A percentile compares a stretch with the other conserved stretches of the same genome.
These are phyloP conservation scores for Talaromyces trachyspermus DNA, from an alignment of 495 filamentous ascomycete species.

Conservation along the genomic window DNA sequence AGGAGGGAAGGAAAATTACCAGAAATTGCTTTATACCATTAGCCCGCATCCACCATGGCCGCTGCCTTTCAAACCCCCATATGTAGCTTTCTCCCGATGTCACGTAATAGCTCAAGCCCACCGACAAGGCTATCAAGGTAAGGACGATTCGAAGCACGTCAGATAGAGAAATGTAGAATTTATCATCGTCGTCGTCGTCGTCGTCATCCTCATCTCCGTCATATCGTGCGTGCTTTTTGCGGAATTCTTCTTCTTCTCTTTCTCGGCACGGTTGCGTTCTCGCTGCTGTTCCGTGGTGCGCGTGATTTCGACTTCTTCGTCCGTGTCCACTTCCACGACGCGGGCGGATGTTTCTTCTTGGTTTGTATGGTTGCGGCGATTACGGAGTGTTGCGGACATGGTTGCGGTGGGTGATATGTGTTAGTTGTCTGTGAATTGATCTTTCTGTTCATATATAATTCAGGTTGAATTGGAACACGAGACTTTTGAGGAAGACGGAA, in stretches of 20 bases:
- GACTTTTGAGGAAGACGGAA: too few relatives aligned
- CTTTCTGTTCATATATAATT: neutral
- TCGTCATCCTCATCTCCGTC: neutral
- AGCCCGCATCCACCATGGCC: conserved; percentile 59
- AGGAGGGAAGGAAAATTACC: conserved; percentile 32
- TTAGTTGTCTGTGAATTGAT: too few relatives aligned
- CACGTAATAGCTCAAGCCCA: conserved; percentile 70
- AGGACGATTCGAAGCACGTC: conserved; percentile 71
- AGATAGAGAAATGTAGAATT: conserved; percentile 44
- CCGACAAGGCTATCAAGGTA: conserved; percentile 61
- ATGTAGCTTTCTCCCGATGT: conserved; percentile 59
- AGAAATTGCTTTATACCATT: conserved; percentile 56
- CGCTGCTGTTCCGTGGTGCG: conserved; percentile 6
- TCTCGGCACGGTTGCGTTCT: neutral
- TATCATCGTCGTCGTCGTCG: conserved; percentile 9
- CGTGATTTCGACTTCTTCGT: conserved; percentile 13
- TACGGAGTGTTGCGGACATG: conserved; percentile 5
- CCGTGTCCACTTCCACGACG: conserved; percentile 10
- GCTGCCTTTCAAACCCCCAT: conserved; percentile 47
- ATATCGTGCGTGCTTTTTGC: too few relatives aligned
- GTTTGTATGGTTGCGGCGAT: neutral
- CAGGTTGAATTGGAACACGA: neutral
- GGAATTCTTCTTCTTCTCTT: neutral
- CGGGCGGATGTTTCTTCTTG: neutral
- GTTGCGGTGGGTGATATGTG: too few relatives aligned